Conservation (phyloP, 2,329 filamentous ascomycete species). For the Diaporthe destruens region DNA sequence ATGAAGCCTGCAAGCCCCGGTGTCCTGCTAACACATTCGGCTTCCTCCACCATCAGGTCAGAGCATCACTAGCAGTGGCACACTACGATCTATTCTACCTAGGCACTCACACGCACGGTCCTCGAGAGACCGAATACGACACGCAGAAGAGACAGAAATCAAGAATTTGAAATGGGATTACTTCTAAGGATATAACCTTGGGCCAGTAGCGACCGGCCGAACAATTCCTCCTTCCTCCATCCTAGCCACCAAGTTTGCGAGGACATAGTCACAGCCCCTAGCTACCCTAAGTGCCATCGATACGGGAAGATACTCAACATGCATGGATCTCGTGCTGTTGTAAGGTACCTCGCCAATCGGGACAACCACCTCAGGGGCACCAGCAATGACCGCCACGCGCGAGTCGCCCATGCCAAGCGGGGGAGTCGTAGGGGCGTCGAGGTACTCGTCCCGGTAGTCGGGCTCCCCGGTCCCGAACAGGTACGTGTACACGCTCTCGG, state of each 20-base stretch:
- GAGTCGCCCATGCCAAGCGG: conserved; percentile 34
- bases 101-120: too few species aligned
- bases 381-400: conserved; percentile 17
- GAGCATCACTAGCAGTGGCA: too few species aligned
- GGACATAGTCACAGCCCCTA: conserved; percentile 40
- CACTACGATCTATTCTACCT: too few species aligned
- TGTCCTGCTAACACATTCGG: too few species aligned
- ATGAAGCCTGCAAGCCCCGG: too few species aligned
- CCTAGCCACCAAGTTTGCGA: conserved; percentile 27
- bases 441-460: conserved; percentile 38
- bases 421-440: not conserved
- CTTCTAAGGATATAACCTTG: not conserved
- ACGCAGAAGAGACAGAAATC: not conserved
- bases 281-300: conserved; percentile 44
- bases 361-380: conserved; percentile 10
- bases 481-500: conserved; percentile 41
- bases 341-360: conserved; percentile 15
- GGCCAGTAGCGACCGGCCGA: not conserved
- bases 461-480: conserved; percentile 27
- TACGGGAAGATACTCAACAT: conserved; percentile 32
- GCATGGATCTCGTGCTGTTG: conserved; percentile 16
- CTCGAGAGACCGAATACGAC: not conserved
- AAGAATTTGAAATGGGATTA: not conserved
- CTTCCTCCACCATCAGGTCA: too few species aligned
- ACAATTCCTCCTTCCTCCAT: conserved; percentile 29